Evolutionary conservation across 345 rosid genomes (phyloP), one percentile per base, ranked within the genome.

Genomic region (Ricinus communis): DNA sequence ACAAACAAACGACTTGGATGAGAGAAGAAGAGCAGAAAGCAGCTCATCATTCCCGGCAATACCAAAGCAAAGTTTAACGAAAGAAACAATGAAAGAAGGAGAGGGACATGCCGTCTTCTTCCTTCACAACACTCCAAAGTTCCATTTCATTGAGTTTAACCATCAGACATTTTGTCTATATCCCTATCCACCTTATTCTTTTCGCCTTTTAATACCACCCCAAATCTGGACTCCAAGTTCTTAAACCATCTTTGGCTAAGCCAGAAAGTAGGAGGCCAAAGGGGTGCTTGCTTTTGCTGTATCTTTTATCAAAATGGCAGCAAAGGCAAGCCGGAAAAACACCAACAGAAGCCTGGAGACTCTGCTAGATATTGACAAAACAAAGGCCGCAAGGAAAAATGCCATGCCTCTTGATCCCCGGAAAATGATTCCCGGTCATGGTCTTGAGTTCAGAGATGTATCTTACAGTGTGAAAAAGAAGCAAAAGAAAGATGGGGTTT

Each of bases 401-500:
- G 58, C 50, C 2, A 57, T 8, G 28, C 27, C 66, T 19, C 64
- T 65, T 25, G 62, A 67, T 27, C 43, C 70, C 0, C 50, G 67
- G 66, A 82, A 85, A 74, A 59, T 65, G 74, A 66, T 79, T 52
- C 83, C 86, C 0, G 85, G 90, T 0, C 85, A 82, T 1, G 93
- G 90, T 21, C 84, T 86, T 11, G 89, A 85, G 83, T 86, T 83
- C 81, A 76, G 41, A n/a, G 76, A 76, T 66, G 80, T 88, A 4
- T 88, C 89, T 0, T 88, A 88, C 64, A 83, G 86, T 74, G 82
- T 88, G 25, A 60, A 78, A 50, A 86, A 88, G 74, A 85, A 86
- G 76, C 85, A 75, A 66, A 85, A 83, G 82, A 86, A 83, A 69
- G 90, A 83, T 24, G 89, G 88, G 0, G 82, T 27, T 14, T 83